Percentiles rank a stretch among this genome's conserved stretches.
Evolutionary conservation across 495 filamentous ascomycete genomes (phyloP).

Genomic region (Margaritispora aquatica): DNA sequence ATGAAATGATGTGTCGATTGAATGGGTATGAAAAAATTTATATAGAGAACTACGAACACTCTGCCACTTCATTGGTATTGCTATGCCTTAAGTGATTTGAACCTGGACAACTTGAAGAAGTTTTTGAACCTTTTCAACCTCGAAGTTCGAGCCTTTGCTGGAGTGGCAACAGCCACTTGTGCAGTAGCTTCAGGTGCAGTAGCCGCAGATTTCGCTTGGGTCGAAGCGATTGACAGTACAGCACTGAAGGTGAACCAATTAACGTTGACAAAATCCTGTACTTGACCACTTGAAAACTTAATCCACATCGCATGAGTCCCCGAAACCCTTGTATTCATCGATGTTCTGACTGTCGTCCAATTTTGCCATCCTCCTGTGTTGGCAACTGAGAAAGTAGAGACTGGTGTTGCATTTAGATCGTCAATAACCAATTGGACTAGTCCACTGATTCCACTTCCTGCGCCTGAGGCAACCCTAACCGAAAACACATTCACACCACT

Average conservation of each 20-base stretch:
- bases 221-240: background rate
- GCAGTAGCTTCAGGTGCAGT: background rate
- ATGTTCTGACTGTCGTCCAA: conserved; percentile 14
- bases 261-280: conserved; percentile 1
- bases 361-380: conserved; percentile 21
- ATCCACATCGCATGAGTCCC: background rate
- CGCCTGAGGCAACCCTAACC: conserved; percentile 13
- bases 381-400: conserved; percentile 10
- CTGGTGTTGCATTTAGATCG: conserved; percentile 5
- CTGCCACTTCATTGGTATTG: too few relatives aligned
- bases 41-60: too few relatives aligned
- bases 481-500: background rate
- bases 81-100: background rate
- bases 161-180: background rate
- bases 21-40: too few relatives aligned
- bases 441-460: conserved; percentile 11
- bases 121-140: background rate
- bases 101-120: background rate
- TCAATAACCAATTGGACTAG: conserved; percentile 15
- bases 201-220: background rate
- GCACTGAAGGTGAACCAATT: conserved; percentile 6
- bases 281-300: conserved; percentile 1
- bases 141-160: background rate
- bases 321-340: background rate
- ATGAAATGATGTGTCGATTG: too few relatives aligned